These are phyloP conservation scores for Colletotrichum shisoi DNA, from an alignment of 2,329 filamentous ascomycete species.

Conservation along the genomic window DNA sequence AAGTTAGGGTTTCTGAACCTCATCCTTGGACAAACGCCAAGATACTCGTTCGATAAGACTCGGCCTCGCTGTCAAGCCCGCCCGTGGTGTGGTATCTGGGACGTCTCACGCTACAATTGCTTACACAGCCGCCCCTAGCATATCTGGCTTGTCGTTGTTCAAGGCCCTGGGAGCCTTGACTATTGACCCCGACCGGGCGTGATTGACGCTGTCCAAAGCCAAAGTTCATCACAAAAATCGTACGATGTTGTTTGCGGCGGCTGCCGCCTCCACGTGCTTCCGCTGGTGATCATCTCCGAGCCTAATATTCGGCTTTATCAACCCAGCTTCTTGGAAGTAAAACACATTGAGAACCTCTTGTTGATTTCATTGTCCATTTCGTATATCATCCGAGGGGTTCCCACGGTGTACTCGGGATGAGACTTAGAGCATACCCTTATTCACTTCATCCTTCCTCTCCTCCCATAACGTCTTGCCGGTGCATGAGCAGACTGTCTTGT, in stretches of 20 bases:
- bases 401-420: not conserved
- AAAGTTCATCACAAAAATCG: slow-evolving; percentile 39
- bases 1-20: slow-evolving; percentile 18
- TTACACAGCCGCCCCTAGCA: slow-evolving; percentile 1
- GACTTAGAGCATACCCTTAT: slow-evolving; percentile 78
- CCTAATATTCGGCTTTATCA: slow-evolving; percentile 31
- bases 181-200: not conserved
- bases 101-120: slow-evolving; percentile 20
- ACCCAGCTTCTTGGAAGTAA: slow-evolving; percentile 20
- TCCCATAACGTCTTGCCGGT: slow-evolving; percentile 99
- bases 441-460: slow-evolving; percentile 87
- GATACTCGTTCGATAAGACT: slow-evolving; percentile 15
- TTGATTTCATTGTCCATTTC: slow-evolving; percentile 23
- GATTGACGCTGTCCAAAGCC: slow-evolving; percentile 16
- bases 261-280: slow-evolving; percentile 32
- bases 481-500: slow-evolving; percentile 97
- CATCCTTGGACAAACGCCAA: slow-evolving; percentile 26
- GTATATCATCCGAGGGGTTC: slow-evolving; percentile 25
- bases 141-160: slow-evolving; percentile 3
- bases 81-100: slow-evolving; percentile 26
- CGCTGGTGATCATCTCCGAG: slow-evolving; percentile 33
- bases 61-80: slow-evolving; percentile 31
- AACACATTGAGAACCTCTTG: slow-evolving; percentile 19
- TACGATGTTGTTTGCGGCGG: slow-evolving; percentile 37
- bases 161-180: slow-evolving; percentile 27